A percentile compares a stretch with the other conserved stretches of the same genome.
Conservation (phyloP, 139 green algal species). For the Eudorina sp. region DNA sequence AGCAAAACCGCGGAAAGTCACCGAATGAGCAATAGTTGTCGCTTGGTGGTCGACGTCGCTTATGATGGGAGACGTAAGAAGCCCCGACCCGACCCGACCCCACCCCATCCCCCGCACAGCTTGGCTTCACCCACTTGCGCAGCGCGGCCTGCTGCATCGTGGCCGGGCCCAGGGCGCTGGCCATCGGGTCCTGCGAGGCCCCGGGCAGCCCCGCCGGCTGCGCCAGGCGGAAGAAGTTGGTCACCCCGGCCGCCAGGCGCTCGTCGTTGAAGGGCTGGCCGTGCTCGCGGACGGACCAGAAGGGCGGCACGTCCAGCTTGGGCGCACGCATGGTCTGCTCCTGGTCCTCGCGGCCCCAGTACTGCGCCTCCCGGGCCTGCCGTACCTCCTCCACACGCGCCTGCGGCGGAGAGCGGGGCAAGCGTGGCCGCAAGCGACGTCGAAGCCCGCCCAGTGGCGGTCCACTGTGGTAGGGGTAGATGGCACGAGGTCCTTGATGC, state of each 20-base stretch:
- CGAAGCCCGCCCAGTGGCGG: too few relatives aligned
- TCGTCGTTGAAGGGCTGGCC: slow-evolving; percentile 73
- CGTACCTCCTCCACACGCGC: slow-evolving; percentile 63
- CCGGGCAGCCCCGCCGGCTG: slow-evolving; percentile 28
- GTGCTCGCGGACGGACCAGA: slow-evolving; percentile 64
- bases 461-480: too few relatives aligned
- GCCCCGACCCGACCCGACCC: too few relatives aligned
- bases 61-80: too few relatives aligned
- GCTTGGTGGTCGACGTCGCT: too few relatives aligned
- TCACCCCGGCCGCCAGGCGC: slow-evolving; percentile 47
- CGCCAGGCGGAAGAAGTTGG: slow-evolving; percentile 57
- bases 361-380: slow-evolving; percentile 58
- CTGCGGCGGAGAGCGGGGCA: slow-evolving; percentile 46
- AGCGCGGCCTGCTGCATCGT: slow-evolving; percentile 57
- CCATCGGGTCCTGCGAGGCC: neutral
- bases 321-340: neutral
- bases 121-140: slow-evolving; percentile 56
- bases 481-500: too few relatives aligned
- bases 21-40: too few relatives aligned
- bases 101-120: too few relatives aligned
- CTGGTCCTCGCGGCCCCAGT: slow-evolving; percentile 59
- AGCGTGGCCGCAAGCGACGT: too few relatives aligned
- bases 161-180: slow-evolving; percentile 51
- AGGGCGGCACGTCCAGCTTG: slow-evolving; percentile 66
- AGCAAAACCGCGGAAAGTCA: too few relatives aligned